These are phyloP conservation scores for Mrakia hoshinonis DNA, from an alignment of 768 basidiomycete genomes.

Conservation along the genomic window DNA sequence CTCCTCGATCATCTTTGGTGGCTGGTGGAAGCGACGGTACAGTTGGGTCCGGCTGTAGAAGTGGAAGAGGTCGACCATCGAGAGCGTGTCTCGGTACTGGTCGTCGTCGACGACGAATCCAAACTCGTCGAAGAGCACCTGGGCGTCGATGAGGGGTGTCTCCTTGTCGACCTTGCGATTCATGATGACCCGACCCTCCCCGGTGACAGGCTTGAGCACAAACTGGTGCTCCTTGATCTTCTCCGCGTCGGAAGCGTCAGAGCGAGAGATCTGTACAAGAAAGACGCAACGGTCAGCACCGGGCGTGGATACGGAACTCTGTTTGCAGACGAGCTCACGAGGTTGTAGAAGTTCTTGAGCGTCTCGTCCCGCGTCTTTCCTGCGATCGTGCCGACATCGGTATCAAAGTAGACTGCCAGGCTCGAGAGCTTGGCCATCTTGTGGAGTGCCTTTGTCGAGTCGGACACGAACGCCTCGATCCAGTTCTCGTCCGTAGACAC, in stretches of 20 bases:
- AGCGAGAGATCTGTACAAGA: slow-evolving; percentile 48
- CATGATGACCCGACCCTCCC: slow-evolving; percentile 82
- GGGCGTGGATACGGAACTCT: neutral
- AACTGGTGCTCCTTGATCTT: slow-evolving; percentile 63
- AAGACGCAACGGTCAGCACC: slow-evolving; percentile 9
- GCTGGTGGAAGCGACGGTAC: slow-evolving; percentile 76
- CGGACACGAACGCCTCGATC: slow-evolving; percentile 86
- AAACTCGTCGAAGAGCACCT: slow-evolving; percentile 84
- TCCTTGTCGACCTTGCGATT: slow-evolving; percentile 66
- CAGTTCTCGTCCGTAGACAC: slow-evolving; percentile 80
- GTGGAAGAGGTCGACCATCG: slow-evolving; percentile 91
- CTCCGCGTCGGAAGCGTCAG: slow-evolving; percentile 38
- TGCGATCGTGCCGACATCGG: slow-evolving; percentile 72
- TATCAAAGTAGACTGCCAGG: slow-evolving; percentile 88
- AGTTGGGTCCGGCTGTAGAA: slow-evolving; percentile 67
- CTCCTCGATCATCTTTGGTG: slow-evolving; percentile 51
- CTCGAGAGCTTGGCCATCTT: slow-evolving; percentile 87
- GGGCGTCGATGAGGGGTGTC: slow-evolving; percentile 76
- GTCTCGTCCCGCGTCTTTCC: slow-evolving; percentile 47
- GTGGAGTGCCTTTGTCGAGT: slow-evolving; percentile 73
- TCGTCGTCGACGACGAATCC: slow-evolving; percentile 82
- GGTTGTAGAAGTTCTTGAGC: slow-evolving; percentile 21
- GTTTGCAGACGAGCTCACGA: neutral
- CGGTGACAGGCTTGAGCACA: slow-evolving; percentile 88
- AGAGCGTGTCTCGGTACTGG: slow-evolving; percentile 89